Percentiles rank a stretch among this genome's conserved stretches.
These are phyloP conservation scores for Colletotrichum godetiae DNA, from an alignment of 2,329 filamentous ascomycete species.

Conservation along the genomic window DNA sequence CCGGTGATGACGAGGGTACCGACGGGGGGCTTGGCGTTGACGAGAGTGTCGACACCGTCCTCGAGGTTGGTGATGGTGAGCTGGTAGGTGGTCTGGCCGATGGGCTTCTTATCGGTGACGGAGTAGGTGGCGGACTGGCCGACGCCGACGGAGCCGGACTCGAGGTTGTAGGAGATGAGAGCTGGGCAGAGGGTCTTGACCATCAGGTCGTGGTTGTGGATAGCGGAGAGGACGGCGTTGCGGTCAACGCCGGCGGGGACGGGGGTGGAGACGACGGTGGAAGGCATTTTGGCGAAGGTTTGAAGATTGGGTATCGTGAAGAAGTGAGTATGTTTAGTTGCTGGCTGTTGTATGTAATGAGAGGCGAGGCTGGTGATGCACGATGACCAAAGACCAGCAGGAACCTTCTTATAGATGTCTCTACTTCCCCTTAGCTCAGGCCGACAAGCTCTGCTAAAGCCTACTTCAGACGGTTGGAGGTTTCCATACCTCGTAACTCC, in stretches of 20 bases:
- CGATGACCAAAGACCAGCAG: background rate
- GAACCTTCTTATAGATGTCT: slow-evolving; percentile 32
- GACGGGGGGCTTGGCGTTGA: slow-evolving; percentile 34
- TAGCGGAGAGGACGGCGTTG: slow-evolving; percentile 20
- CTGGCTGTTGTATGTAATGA: background rate
- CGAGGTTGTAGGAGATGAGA: slow-evolving; percentile 30
- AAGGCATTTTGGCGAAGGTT: slow-evolving; percentile 15
- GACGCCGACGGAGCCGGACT: slow-evolving; percentile 24
- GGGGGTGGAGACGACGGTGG: slow-evolving; percentile 28
- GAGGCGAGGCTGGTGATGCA: slow-evolving; percentile 9
- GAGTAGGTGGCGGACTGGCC: slow-evolving; percentile 32
- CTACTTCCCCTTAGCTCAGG: slow-evolving; percentile 7
- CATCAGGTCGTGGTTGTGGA: slow-evolving; percentile 35
- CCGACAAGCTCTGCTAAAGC: background rate
- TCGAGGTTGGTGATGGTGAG: slow-evolving; percentile 35
- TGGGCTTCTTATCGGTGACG: slow-evolving; percentile 36
- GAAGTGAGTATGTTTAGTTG: background rate
- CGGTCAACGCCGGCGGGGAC: slow-evolving; percentile 29
- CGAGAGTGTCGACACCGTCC: slow-evolving; percentile 32
- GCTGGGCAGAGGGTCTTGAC: slow-evolving; percentile 34
- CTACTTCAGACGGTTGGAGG: slow-evolving; percentile 15
- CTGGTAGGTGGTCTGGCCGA: slow-evolving; percentile 35
- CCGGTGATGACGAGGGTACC: slow-evolving; percentile 31
- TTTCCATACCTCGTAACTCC: background rate
- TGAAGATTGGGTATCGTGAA: background rate